Conservation (phyloP, 192 early-diverging fungal genomes). For the Coemansia sp. region DNA sequence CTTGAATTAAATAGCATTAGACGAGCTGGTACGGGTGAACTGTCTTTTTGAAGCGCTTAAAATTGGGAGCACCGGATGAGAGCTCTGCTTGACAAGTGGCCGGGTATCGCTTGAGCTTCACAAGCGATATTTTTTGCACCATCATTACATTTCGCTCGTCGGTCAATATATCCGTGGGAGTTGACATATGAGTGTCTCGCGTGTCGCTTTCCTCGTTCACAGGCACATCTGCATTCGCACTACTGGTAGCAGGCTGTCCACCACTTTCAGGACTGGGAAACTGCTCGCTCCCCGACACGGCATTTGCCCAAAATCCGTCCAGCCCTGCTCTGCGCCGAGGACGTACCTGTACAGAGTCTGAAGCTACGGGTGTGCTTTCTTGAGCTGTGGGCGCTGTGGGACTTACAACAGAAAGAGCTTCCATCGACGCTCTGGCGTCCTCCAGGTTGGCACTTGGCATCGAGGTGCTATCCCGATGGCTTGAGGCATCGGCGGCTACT, state of each 20-base stretch:
- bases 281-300: neutral
- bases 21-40: constrained; percentile 23
- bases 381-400: neutral
- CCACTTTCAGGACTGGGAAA: neutral
- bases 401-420: neutral
- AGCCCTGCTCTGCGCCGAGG: constrained; percentile 6
- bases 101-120: neutral
- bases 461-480: neutral
- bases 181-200: neutral
- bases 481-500: neutral
- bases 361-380: neutral
- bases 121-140: neutral
- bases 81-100: neutral
- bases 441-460: neutral
- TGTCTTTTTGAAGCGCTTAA: constrained; percentile 46
- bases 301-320: constrained; percentile 16
- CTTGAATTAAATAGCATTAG: neutral
- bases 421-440: neutral
- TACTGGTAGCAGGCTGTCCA: neutral
- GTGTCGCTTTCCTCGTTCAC: neutral
- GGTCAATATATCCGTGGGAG: neutral
- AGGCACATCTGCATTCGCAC: neutral
- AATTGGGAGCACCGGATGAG: constrained; percentile 17
- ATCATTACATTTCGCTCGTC: neutral
- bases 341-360: neutral